Conservation (phyloP, 2,329 filamentous ascomycete species). For the Chaetomium sp. region DNA sequence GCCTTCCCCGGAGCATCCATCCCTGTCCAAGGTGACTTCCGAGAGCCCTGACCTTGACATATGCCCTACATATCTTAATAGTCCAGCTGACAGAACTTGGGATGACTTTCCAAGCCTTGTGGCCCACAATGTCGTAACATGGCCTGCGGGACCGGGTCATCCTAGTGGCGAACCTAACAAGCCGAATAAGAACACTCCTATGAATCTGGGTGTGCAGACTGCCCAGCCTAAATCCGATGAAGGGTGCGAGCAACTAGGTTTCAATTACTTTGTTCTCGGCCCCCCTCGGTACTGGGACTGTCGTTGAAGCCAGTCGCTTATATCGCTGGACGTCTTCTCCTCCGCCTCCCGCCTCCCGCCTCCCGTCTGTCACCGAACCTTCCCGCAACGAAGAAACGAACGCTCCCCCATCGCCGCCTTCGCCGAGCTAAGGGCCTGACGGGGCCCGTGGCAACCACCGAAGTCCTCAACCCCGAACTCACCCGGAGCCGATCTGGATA, state of each 20-base stretch:
- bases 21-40: too few relatives aligned
- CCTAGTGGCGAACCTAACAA: background rate
- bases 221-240: background rate
- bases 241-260: background rate
- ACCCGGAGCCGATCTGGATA: background rate
- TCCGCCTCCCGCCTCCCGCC: background rate
- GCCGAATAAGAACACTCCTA: background rate
- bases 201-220: background rate
- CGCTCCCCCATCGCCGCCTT: constrained; percentile 1
- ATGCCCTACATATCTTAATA: background rate
- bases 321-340: background rate
- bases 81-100: too few relatives aligned
- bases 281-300: background rate
- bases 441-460: constrained; percentile 1
- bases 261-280: background rate
- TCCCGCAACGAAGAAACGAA: too few relatives aligned
- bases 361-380: background rate
- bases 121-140: background rate
- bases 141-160: background rate
- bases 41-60: too few relatives aligned
- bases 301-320: background rate
- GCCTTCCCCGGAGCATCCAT: background rate
- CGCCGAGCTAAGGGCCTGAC: constrained; percentile 5
- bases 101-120: background rate
- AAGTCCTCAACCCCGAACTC: background rate